phyloP scores from a whole-genome alignment of 2,329 filamentous ascomycete species.

The Colletotrichum sp. region DNA sequence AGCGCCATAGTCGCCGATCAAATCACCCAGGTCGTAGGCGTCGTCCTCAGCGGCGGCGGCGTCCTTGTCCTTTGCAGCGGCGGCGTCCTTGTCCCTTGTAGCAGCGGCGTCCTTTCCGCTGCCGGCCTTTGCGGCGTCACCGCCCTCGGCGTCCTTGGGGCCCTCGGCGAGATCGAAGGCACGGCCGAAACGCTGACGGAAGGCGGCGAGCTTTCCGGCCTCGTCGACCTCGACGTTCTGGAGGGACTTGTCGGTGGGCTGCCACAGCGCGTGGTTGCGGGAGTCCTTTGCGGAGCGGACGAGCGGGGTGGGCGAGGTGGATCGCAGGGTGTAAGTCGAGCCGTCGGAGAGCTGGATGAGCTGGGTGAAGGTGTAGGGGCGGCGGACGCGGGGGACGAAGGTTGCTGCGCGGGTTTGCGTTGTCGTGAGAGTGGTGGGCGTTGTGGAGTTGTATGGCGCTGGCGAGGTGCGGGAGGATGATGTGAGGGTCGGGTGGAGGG shows the following conservation, averaged over 20 bases:
- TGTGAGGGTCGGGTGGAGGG: not conserved
- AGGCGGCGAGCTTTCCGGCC: slow-evolving; percentile 86
- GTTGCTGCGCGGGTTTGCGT: slow-evolving; percentile 79
- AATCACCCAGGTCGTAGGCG: slow-evolving; percentile 46
- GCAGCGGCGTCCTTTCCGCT: slow-evolving; percentile 23
- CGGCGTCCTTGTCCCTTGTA: slow-evolving; percentile 22
- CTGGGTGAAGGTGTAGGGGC: slow-evolving; percentile 97
- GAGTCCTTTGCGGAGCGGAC: slow-evolving; percentile 77
- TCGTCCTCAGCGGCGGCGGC: slow-evolving; percentile 21
- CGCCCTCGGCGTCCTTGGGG: slow-evolving; percentile 16
- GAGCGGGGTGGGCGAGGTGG: slow-evolving; percentile 71
- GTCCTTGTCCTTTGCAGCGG: slow-evolving; percentile 26
- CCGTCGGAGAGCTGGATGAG: slow-evolving; percentile 92
- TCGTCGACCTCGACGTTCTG: slow-evolving; percentile 93
- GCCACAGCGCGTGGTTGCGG: slow-evolving; percentile 89
- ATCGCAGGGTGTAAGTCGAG: slow-evolving; percentile 80
- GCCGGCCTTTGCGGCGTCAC: slow-evolving; percentile 23
- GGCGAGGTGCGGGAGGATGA: slow-evolving; percentile 28
- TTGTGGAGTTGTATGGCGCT: slow-evolving; percentile 27
- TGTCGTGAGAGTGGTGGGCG: not conserved
- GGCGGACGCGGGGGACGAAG: slow-evolving; percentile 84
- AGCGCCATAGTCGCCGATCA: slow-evolving; percentile 55
- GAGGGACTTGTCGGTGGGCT: slow-evolving; percentile 81
- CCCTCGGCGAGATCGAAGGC: slow-evolving; percentile 72
- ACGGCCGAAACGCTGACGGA: slow-evolving; percentile 82